Percentiles rank a stretch among this genome's conserved stretches.
Evolutionary conservation across 1,284 basidiomycete species (phyloP).

Genomic region (Phylloboletellus chloephorus): DNA sequence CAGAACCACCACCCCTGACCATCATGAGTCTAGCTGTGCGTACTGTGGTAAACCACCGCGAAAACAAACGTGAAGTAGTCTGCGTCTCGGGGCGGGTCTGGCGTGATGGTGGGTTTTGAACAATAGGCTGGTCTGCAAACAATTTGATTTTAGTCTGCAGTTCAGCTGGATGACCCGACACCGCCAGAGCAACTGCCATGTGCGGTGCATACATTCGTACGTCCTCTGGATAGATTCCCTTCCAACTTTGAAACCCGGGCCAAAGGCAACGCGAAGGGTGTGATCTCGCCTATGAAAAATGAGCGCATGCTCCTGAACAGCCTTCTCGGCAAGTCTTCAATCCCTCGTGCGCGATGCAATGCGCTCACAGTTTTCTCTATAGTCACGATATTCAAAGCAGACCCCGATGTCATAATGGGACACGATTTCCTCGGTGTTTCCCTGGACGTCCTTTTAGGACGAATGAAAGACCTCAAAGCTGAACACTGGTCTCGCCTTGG

Average conservation of each 20-base stretch:
- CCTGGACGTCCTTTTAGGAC: constrained; percentile 86
- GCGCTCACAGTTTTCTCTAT: constrained; percentile 3
- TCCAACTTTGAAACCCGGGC: constrained; percentile 74
- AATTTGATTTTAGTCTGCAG: constrained; percentile 36
- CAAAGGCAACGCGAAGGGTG: constrained; percentile 58
- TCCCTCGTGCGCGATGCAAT: background rate
- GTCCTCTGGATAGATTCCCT: constrained; percentile 89
- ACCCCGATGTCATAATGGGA: constrained; percentile 93
- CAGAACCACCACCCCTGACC: constrained; percentile 86
- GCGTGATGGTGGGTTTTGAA: constrained; percentile 66
- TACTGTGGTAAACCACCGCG: constrained; percentile 92
- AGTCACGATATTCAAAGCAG: constrained; percentile 82
- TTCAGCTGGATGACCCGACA: constrained; percentile 83
- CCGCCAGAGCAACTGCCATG: constrained; percentile 84
- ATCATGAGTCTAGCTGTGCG: constrained; percentile 86
- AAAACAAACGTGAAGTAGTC: constrained; percentile 92
- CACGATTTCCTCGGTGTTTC: constrained; percentile 94
- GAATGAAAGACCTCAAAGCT: constrained; percentile 85
- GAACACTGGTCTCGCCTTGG: constrained; percentile 95
- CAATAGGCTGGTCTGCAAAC: background rate
- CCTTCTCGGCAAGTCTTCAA: constrained; percentile 55
- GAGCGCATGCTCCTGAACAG: constrained; percentile 86
- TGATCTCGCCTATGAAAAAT: constrained; percentile 73
- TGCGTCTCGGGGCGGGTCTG: constrained; percentile 83
- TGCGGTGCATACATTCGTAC: constrained; percentile 83